Base-by-base conservation (phyloP, 1,284 basidiomycete species). In the Heterobasidion irregulare region DNA sequence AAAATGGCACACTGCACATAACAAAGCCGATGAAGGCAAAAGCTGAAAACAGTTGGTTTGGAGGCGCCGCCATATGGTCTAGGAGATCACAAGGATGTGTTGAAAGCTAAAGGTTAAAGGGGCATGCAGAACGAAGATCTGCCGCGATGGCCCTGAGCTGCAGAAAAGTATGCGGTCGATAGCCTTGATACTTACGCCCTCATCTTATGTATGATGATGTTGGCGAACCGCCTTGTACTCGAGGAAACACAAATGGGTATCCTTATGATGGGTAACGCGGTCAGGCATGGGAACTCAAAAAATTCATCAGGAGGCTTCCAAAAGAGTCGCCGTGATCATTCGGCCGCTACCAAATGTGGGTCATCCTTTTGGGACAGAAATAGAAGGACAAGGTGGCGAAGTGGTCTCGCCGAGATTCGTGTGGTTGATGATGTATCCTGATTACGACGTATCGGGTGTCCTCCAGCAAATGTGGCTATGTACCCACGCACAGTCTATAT, bases 11-110 rank as follows among this genome's bases (percentile, higher is more conserved):
- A 36, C 71, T 62, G 35, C 75, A 70, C 41, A 81, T 55, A 19
- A 80, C 46, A 54, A 83, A 76, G 13, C 74, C 76, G 36, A 82
- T 55, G 61, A 78, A 76, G 47, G 77, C 67, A 61, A 80, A 75
- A 53, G 71, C 65, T 15, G 63, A 55, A 50, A 62, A 68, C 26
- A 66, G 5, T 56, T 60, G 50, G 57, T 62, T 64, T 7, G 65
- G 61, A 48, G 62, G 56, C 54, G 61, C 56, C 50, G 58, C 10
- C 56, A 62, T 58, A 60, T n/a, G 15, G 8, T 50, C 36, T 5
- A 41, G n/a, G 38, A 8, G 38, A 7, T 12, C 10, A n/a, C 10
- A n/a, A 41, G 10, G n/a, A 12, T n/a, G 1, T 10, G 38, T 7
- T 41, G 12, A 6, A 41, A 10, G n/a, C 12, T n/a, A 1, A 41